Percentiles rank a stretch among this genome's conserved stretches.
Evolutionary conservation across 129 eudicot genomes (phyloP).

Genomic region (Silybum marianum): DNA sequence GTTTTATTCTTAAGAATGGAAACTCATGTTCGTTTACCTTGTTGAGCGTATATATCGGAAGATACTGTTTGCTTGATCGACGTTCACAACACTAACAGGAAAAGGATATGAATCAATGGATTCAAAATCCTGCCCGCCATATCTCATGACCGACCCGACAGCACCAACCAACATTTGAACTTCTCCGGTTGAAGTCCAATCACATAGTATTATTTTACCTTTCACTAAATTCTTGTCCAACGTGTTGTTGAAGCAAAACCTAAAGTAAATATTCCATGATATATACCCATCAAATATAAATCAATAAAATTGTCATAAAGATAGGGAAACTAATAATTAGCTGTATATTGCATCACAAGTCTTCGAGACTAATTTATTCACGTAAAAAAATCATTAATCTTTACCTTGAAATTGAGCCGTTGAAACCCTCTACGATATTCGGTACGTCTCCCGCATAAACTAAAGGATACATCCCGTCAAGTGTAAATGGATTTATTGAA

Average conservation of each 20-base stretch:
- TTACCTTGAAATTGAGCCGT: slow-evolving; percentile 36
- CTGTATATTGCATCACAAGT: background rate
- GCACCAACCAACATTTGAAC: slow-evolving; percentile 36
- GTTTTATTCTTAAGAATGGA: background rate
- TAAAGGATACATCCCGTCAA: slow-evolving; percentile 37
- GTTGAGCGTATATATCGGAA: slow-evolving; percentile 17
- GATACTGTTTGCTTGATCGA: slow-evolving; percentile 2
- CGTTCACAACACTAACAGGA: slow-evolving; percentile 15
- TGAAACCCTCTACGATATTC: slow-evolving; percentile 36
- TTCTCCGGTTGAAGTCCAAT: slow-evolving; percentile 11
- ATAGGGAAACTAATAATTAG: background rate
- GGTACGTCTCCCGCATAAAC: slow-evolving; percentile 56
- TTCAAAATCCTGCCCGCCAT: slow-evolving; percentile 9
- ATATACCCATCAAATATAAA: background rate
- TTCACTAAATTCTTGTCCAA: slow-evolving; percentile 46
- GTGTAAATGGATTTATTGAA: slow-evolving; percentile 39
- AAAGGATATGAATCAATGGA: background rate
- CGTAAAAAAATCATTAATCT: background rate
- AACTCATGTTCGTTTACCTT: slow-evolving; percentile 1
- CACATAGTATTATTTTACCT: slow-evolving; percentile 54
- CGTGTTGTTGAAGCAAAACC: slow-evolving; percentile 40
- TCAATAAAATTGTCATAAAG: background rate
- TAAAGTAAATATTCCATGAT: slow-evolving; percentile 12
- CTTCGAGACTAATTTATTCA: background rate
- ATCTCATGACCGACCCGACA: slow-evolving; percentile 44